These are phyloP conservation scores for Jaltomata sinuosa DNA, from an alignment of 257 asterid genomes.

Conservation along the genomic window DNA sequence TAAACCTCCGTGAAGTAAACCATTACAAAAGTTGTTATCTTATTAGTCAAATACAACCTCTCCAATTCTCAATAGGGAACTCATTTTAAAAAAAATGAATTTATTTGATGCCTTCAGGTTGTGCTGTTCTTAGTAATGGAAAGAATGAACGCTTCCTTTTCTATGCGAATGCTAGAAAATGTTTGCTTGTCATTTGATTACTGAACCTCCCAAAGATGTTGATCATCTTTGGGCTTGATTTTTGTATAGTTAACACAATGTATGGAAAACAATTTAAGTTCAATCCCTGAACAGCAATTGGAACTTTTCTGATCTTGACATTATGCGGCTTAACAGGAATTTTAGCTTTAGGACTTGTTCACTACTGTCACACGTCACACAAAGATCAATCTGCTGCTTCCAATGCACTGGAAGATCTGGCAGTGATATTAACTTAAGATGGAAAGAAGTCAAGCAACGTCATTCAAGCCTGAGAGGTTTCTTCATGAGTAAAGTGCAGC, in stretches of 20 bases:
- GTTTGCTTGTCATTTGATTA: not conserved
- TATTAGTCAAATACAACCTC: not conserved
- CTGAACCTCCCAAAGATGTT: not conserved
- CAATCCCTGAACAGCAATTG: not conserved
- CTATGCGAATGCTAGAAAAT: not conserved
- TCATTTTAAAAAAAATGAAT: not conserved
- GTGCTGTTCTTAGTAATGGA: not conserved
- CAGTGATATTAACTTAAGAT: constrained; percentile 5
- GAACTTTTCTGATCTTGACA: not conserved
- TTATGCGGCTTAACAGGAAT: not conserved
- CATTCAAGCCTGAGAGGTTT: constrained; percentile 2
- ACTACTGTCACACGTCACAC: constrained; percentile 10
- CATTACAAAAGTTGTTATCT: not conserved
- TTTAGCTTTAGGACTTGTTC: constrained; percentile 17
- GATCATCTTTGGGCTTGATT: not conserved
- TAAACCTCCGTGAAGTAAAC: not conserved
- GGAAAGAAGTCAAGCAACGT: constrained; percentile 2
- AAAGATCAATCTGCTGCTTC: constrained; percentile 17
- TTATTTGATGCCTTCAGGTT: not conserved
- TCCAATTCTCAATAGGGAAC: not conserved
- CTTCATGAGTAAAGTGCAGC: constrained; percentile 24
- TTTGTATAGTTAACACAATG: not conserved
- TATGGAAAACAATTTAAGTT: not conserved
- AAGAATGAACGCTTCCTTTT: not conserved
- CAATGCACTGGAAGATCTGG: constrained; percentile 3